phyloP scores from a whole-genome alignment of 495 filamentous ascomycete genomes.

The Bacidia rubella region DNA sequence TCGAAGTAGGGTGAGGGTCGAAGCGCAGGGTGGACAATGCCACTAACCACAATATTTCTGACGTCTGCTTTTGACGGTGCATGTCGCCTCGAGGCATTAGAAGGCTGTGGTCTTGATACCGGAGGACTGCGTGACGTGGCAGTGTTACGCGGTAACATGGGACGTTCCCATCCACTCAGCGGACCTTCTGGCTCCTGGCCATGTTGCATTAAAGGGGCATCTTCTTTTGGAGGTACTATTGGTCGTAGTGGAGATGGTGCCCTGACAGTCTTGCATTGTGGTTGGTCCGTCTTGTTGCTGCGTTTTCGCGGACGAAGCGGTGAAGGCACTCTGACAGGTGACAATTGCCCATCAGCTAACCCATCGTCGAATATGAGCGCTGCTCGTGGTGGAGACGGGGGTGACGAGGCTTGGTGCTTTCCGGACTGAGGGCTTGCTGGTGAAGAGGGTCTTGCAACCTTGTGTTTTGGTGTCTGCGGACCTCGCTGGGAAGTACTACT shows the following conservation, averaged over 20 bases:
- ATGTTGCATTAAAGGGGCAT: neutral
- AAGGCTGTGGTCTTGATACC: neutral
- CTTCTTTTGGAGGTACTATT: neutral
- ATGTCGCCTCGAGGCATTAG: neutral
- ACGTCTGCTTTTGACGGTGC: neutral
- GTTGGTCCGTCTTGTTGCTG: neutral
- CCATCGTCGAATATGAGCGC: neutral
- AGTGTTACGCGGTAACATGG: neutral
- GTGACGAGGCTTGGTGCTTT: neutral
- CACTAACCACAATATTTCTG: constrained; percentile 6
- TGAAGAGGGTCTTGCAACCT: no score
- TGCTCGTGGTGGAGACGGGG: neutral
- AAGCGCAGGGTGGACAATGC: constrained; percentile 11
- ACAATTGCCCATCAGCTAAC: neutral
- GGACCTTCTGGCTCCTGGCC: neutral
- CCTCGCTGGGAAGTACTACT: no score
- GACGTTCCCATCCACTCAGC: neutral
- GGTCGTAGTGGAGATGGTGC: neutral
- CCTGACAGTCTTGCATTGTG: neutral
- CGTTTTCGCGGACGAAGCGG: neutral
- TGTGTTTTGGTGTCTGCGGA: no score
- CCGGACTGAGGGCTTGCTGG: no score
- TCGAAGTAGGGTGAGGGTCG: constrained; percentile 8
- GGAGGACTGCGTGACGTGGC: neutral
- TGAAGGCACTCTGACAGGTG: neutral